These are phyloP conservation scores for Calocybe gangraenosa DNA, from an alignment of 768 basidiomycete genomes.

Conservation along the genomic window DNA sequence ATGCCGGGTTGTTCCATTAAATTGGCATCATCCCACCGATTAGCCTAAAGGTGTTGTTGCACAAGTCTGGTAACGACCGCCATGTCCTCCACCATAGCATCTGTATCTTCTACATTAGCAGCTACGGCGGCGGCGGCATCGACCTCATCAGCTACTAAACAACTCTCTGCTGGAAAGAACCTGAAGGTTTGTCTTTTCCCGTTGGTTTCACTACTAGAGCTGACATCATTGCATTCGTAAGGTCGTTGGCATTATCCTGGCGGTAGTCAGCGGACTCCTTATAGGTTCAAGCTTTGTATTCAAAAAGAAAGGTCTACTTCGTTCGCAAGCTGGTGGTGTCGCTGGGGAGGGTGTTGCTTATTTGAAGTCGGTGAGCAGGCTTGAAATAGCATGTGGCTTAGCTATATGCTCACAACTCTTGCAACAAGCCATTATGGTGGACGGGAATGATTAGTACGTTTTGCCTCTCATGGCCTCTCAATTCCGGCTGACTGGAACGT, in stretches of 20 bases:
- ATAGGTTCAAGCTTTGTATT: constrained; percentile 94
- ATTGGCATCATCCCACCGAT: neutral
- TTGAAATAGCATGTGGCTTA: constrained; percentile 1
- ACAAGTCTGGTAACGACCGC: constrained; percentile 16
- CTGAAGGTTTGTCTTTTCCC: constrained; percentile 41
- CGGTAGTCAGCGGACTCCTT: constrained; percentile 74
- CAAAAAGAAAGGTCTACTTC: constrained; percentile 92
- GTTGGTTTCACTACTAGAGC: neutral
- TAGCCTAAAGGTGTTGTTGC: neutral
- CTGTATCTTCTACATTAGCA: constrained; percentile 30
- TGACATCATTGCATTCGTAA: constrained; percentile 23
- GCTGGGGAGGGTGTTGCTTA: constrained; percentile 90
- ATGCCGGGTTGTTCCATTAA: neutral
- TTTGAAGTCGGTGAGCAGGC: constrained; percentile 77
- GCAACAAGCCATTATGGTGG: constrained; percentile 86
- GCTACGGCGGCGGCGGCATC: constrained; percentile 33
- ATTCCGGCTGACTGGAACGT: constrained; percentile 7
- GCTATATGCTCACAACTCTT: constrained; percentile 12
- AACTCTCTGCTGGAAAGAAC: constrained; percentile 36
- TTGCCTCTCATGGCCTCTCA: neutral
- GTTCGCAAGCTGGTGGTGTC: constrained; percentile 74
- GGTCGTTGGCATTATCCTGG: constrained; percentile 76
- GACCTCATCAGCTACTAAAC: constrained; percentile 30
- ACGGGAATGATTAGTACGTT: constrained; percentile 79
- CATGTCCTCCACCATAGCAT: constrained; percentile 24